phyloP scores from a whole-genome alignment of 192 early-diverging fungal genomes.

The Gaertneriomyces semiglobifer region DNA sequence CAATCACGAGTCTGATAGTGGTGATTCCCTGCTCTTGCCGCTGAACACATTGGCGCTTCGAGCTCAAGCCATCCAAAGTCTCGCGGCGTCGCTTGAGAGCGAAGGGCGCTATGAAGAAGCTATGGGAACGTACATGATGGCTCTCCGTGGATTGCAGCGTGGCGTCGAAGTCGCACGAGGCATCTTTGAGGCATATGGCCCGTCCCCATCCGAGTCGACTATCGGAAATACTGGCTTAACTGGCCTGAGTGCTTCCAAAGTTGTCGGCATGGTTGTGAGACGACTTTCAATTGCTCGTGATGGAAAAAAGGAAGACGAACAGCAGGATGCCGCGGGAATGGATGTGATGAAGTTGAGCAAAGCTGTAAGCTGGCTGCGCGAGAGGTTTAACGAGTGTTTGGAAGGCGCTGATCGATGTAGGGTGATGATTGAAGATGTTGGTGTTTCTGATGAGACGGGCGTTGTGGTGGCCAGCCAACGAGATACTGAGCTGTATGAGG shows the following conservation, averaged over 20 bases:
- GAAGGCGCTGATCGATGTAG: conserved; percentile 65
- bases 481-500: too few species aligned
- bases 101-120: conserved; percentile 19
- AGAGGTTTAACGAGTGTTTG: conserved; percentile 85
- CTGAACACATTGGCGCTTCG: conserved; percentile 44
- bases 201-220: too few species aligned
- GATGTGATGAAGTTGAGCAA: conserved; percentile 47
- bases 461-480: too few species aligned
- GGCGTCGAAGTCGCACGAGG: conserved; percentile 43
- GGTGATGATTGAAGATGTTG: neutral
- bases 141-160: conserved; percentile 44
- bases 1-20: neutral
- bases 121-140: conserved; percentile 36
- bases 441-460: too few species aligned
- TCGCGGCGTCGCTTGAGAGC: conserved; percentile 30
- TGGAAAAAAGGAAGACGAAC: neutral
- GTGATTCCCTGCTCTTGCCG: conserved; percentile 26
- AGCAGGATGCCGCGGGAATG: neutral
- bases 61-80: conserved; percentile 39
- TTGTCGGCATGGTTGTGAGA: too few species aligned
- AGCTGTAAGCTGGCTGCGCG: conserved; percentile 85
- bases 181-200: conserved; percentile 29
- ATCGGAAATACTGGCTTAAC: too few species aligned
- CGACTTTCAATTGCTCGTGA: neutral
- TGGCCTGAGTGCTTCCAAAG: too few species aligned